Conservation (phyloP, 352 stramenopile species). For the Pythium dissotocum region DNA sequence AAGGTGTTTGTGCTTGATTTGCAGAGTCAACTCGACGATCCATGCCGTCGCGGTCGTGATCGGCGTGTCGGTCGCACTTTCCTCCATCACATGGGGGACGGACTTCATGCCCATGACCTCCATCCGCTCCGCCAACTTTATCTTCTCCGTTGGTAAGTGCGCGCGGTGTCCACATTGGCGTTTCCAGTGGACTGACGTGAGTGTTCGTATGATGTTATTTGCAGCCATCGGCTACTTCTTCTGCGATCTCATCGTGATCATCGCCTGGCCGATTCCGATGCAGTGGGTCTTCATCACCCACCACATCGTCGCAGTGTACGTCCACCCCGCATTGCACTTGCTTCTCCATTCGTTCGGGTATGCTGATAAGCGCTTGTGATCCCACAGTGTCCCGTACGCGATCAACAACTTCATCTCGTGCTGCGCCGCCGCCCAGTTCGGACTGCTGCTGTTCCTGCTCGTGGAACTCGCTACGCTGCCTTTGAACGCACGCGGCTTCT, state of each 20-base stretch:
- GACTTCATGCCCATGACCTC: conserved; percentile 75
- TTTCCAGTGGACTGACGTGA: background rate
- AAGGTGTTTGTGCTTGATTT: background rate
- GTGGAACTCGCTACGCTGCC: conserved; percentile 80
- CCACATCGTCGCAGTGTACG: conserved; percentile 81
- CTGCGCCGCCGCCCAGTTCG: conserved; percentile 75
- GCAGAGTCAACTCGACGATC: conserved; percentile 80
- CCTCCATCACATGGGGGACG: conserved; percentile 59
- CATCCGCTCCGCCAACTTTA: conserved; percentile 70
- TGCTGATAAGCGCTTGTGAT: background rate
- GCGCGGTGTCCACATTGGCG: background rate
- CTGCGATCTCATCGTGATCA: conserved; percentile 80
- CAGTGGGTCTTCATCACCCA: conserved; percentile 79
- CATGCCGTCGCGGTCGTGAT: conserved; percentile 66
- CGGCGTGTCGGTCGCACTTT: conserved; percentile 65
- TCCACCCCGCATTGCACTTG: background rate
- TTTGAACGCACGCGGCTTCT: conserved; percentile 73
- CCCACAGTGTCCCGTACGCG: conserved; percentile 65
- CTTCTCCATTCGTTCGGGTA: background rate
- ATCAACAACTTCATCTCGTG: conserved; percentile 89
- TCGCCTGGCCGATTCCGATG: conserved; percentile 75
- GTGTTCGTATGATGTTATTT: conserved; percentile 7
- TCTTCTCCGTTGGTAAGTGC: conserved; percentile 77
- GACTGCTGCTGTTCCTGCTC: conserved; percentile 74
- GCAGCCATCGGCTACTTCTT: conserved; percentile 80